These are phyloP conservation scores for Penicillium malachiteum DNA, from an alignment of 495 filamentous ascomycete species.

Conservation along the genomic window DNA sequence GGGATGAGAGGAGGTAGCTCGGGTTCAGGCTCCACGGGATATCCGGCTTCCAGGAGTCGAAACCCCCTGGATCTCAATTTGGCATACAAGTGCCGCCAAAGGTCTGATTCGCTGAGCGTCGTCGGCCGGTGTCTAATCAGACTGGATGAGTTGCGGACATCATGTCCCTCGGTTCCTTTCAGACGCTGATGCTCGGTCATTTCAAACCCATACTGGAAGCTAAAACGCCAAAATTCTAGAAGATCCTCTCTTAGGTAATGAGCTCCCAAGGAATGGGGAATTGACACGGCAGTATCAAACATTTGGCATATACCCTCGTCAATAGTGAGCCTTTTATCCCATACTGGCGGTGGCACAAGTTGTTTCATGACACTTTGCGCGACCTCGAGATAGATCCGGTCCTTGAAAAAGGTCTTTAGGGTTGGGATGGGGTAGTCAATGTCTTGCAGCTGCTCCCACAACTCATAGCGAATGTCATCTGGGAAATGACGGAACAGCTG, in stretches of 20 bases:
- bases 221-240: conserved; percentile 6
- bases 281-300: background rate
- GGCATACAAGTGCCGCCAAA: too few species aligned
- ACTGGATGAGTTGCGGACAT: too few species aligned
- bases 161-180: too few species aligned
- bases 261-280: background rate
- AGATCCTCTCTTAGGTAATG: background rate
- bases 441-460: background rate
- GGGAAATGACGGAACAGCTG: background rate
- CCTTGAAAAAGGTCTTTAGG: conserved; percentile 13
- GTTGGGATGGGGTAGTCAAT: conserved; percentile 6
- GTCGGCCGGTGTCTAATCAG: too few species aligned
- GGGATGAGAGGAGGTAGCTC: too few species aligned
- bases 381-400: conserved; percentile 9
- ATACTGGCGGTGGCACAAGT: background rate
- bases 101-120: too few species aligned
- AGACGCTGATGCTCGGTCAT: background rate
- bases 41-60: too few species aligned
- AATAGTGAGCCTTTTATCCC: background rate
- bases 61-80: too few species aligned
- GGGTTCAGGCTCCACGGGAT: too few species aligned
- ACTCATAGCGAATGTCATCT: background rate
- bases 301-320: background rate
- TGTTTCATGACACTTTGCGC: conserved; percentile 7
- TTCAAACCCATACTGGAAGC: conserved; percentile 3